These are phyloP conservation scores for Malassezia slooffiae DNA, from an alignment of 1,284 basidiomycete genomes.

Conservation along the genomic window DNA sequence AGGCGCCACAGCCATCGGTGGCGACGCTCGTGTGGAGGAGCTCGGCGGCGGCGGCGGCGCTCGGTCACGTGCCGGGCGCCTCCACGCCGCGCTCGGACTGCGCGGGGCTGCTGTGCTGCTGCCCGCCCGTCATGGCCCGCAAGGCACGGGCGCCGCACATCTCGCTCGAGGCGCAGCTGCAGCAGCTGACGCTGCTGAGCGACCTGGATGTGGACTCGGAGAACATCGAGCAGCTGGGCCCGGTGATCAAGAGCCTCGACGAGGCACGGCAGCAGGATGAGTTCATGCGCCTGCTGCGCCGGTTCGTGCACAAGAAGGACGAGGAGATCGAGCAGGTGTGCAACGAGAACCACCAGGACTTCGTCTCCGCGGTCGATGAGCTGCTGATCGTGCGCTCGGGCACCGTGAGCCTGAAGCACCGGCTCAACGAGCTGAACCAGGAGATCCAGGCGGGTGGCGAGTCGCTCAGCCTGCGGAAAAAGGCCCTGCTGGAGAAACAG, in stretches of 20 bases:
- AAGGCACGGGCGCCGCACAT: conserved; percentile 27
- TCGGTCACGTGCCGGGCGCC: too few species aligned
- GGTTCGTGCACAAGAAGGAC: conserved; percentile 83
- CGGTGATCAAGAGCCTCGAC: conserved; percentile 57
- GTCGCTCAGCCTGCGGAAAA: conserved; percentile 28
- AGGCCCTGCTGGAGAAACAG: conserved; percentile 61
- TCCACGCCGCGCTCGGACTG: neutral
- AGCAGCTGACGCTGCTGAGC: conserved; percentile 42
- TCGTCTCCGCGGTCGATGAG: conserved; percentile 88
- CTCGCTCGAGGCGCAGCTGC: conserved; percentile 43
- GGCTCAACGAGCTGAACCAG: conserved; percentile 54
- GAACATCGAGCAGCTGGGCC: conserved; percentile 45
- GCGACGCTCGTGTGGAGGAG: neutral
- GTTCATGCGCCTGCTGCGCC: conserved; percentile 74
- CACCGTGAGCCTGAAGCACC: conserved; percentile 51
- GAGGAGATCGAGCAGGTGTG: conserved; percentile 91
- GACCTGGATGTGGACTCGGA: conserved; percentile 39
- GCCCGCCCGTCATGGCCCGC: conserved; percentile 17
- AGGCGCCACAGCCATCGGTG: neutral
- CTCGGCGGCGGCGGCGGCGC: neutral
- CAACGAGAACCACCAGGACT: conserved; percentile 91
- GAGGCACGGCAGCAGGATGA: conserved; percentile 77
- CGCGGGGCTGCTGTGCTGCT: neutral
- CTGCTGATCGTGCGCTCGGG: conserved; percentile 79
- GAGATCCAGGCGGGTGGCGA: conserved; percentile 50